These are phyloP conservation scores for Trichomonas vaginalis DNA, from an alignment of 208 protist species.

Conservation along the genomic window DNA sequence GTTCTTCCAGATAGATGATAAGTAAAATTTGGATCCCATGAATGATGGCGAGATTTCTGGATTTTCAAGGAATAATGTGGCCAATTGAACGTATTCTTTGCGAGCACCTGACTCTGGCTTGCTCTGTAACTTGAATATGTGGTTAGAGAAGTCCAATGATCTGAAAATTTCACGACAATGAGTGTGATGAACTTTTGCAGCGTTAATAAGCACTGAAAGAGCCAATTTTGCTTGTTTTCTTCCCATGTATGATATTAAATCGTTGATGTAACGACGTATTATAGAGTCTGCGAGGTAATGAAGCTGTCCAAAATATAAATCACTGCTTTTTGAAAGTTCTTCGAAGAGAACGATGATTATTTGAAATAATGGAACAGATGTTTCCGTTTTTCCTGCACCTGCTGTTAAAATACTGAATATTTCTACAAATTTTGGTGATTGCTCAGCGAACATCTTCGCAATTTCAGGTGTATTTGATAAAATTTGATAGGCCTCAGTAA, in stretches of 20 bases:
- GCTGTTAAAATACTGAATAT: not conserved
- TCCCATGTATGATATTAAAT: not conserved
- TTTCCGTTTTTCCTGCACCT: not conserved
- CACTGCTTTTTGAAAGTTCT: not conserved
- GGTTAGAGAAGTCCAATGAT: not conserved
- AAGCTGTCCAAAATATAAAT: not conserved
- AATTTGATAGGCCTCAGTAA: not conserved
- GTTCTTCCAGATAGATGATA: not conserved
- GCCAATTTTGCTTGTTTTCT: not conserved
- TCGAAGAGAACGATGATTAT: not conserved
- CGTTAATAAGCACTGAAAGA: not conserved
- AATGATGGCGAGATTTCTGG: not conserved
- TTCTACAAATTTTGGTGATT: slow-evolving; percentile 17
- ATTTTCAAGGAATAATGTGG: not conserved
- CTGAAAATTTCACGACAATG: not conserved
- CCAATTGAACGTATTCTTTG: not conserved
- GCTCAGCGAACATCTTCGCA: not conserved
- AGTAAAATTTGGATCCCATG: not conserved
- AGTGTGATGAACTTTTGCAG: not conserved
- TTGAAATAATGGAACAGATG: not conserved
- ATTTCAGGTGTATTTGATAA: not conserved
- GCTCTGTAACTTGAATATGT: not conserved
- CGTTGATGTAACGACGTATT: not conserved
- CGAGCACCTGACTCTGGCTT: not conserved
- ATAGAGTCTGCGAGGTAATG: not conserved